Conservation (phyloP, 169 alveolate species). For the Eimeria acervulina region DNA sequence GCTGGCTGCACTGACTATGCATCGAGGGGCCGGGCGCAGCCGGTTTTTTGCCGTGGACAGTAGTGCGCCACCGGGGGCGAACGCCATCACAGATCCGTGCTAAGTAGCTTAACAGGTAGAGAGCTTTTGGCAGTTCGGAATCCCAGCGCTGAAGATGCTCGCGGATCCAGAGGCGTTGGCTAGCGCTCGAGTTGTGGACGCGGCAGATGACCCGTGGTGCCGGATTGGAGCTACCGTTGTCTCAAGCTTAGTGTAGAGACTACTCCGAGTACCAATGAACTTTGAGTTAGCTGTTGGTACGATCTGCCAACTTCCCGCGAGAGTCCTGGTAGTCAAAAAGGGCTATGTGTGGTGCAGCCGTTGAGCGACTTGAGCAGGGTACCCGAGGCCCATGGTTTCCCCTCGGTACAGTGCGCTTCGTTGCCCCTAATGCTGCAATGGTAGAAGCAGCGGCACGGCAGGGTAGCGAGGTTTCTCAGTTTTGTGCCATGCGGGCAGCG, state of each 20-base stretch:
- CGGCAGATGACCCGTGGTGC: conserved; percentile 66
- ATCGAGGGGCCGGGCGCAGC: conserved; percentile 30
- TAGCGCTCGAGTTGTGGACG: conserved; percentile 52
- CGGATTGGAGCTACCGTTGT: conserved; percentile 11
- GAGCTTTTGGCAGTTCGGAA: conserved; percentile 70
- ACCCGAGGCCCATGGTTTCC: neutral
- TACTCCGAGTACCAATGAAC: neutral
- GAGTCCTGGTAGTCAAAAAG: neutral
- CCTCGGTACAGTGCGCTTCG: neutral
- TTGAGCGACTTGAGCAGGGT: conserved; percentile 35
- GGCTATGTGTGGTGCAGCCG: neutral
- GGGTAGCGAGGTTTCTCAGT: conserved; percentile 11
- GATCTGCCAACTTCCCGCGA: neutral
- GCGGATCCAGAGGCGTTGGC: conserved; percentile 74
- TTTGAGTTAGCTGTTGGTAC: conserved; percentile 3
- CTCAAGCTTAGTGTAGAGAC: neutral
- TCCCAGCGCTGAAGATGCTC: conserved; percentile 41
- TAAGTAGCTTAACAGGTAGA: conserved; percentile 78
- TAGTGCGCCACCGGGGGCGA: conserved; percentile 35
- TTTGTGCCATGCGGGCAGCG: conserved; percentile 22
- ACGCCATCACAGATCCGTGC: conserved; percentile 60
- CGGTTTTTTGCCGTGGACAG: conserved; percentile 62
- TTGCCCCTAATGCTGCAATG: neutral
- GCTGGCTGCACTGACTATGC: conserved; percentile 41
- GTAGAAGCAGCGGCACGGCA: conserved; percentile 16